Percentiles rank a stretch among this genome's conserved stretches.
phyloP scores from a whole-genome alignment of 208 protist genomes.

The Acanthamoeba triangularis region DNA sequence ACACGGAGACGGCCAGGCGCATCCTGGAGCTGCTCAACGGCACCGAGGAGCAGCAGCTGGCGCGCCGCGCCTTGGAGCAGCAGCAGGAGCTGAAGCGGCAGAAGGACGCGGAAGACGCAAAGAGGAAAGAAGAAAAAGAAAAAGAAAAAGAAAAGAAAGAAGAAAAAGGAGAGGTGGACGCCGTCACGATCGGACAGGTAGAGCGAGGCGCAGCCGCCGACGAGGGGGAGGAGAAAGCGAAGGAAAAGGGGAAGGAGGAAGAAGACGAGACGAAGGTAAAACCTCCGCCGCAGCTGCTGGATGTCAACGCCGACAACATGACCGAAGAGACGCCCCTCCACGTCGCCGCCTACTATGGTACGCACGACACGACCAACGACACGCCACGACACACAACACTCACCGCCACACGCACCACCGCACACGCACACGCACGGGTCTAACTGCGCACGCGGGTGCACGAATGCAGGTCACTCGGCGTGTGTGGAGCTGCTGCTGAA shows the following conservation, averaged over 20 bases:
- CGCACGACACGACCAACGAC: not conserved
- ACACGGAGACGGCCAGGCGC: not conserved
- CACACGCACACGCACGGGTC: too few species aligned
- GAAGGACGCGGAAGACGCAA: not conserved
- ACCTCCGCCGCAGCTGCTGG: not conserved
- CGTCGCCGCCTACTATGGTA: conserved; percentile 51
- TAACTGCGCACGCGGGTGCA: not conserved
- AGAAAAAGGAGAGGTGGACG: not conserved
- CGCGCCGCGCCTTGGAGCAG: not conserved
- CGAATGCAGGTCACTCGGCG: not conserved
- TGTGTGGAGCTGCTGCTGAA: conserved; percentile 16
- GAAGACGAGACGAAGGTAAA: not conserved
- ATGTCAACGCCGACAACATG: conserved; percentile 56
- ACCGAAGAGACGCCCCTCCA: conserved; percentile 30
- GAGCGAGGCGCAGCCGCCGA: too few species aligned
- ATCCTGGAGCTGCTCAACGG: conserved; percentile 16
- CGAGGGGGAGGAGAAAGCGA: not conserved
- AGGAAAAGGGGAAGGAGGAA: not conserved
- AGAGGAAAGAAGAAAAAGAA: not conserved
- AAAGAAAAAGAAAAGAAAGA: not conserved
- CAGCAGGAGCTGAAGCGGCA: not conserved
- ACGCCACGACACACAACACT: too few species aligned
- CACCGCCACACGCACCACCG: too few species aligned
- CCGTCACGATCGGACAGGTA: too few species aligned
- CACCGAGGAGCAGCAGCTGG: conserved; percentile 7